These are phyloP conservation scores for Blastobotrys apis DNA, from an alignment of 1,139 yeast species.

Conservation along the genomic window DNA sequence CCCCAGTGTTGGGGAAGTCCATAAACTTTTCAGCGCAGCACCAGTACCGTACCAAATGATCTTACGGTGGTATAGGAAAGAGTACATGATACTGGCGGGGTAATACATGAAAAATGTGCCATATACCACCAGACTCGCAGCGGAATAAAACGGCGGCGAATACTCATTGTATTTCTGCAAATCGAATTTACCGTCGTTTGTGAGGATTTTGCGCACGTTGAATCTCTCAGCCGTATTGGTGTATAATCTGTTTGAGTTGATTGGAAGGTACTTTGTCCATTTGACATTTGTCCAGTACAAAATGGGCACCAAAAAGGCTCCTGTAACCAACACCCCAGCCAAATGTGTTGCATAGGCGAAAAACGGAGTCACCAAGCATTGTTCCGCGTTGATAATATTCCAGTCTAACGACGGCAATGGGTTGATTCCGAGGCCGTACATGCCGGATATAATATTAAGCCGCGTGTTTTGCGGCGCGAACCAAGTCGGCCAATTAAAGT, in stretches of 20 bases:
- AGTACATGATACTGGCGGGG: conserved; percentile 52
- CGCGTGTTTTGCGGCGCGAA: conserved; percentile 51
- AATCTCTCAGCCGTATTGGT: conserved; percentile 46
- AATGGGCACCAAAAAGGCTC: conserved; percentile 39
- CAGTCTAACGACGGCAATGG: conserved; percentile 41
- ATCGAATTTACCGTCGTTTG: conserved; percentile 32
- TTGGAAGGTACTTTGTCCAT: conserved; percentile 51
- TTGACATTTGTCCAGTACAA: conserved; percentile 48
- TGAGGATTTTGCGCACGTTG: conserved; percentile 44
- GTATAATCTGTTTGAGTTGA: conserved; percentile 46
- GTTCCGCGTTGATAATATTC: conserved; percentile 36
- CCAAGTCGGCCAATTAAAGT: conserved; percentile 65
- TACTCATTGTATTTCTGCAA: conserved; percentile 31
- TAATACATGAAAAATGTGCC: conserved; percentile 52
- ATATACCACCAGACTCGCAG: conserved; percentile 51
- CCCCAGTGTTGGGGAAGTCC: no score
- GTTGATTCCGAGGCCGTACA: conserved; percentile 53
- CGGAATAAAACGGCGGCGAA: conserved; percentile 55
- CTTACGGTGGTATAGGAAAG: conserved; percentile 27
- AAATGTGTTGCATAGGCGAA: conserved; percentile 40
- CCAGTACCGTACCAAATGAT: conserved; percentile 12
- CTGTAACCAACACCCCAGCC: conserved; percentile 43
- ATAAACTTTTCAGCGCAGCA: not conserved
- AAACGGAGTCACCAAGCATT: conserved; percentile 41
- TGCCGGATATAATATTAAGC: conserved; percentile 53